Evolutionary conservation across 2,329 filamentous ascomycete genomes (phyloP).

Genomic region (Verticillium nonalfalfae): DNA sequence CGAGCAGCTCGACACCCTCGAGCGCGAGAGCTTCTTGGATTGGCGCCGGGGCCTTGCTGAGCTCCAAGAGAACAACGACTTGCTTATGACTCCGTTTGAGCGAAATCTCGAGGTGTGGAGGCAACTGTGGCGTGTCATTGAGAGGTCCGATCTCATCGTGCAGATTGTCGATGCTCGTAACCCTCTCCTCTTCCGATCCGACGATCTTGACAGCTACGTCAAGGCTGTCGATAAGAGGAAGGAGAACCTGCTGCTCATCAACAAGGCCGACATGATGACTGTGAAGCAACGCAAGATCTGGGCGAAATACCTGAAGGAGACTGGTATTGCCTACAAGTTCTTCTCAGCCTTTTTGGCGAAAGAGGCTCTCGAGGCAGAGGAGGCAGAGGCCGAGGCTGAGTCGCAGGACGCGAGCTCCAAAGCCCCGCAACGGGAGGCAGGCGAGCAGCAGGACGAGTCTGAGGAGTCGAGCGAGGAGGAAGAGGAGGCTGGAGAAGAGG

Average conservation of each 20-base stretch:
- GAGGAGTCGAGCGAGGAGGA: slow-evolving; percentile 27
- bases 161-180: slow-evolving; percentile 98
- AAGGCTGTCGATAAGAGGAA: slow-evolving; percentile 86
- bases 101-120: slow-evolving; percentile 96
- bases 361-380: slow-evolving; percentile 71
- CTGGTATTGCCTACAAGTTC: slow-evolving; percentile 85
- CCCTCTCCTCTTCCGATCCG: slow-evolving; percentile 86
- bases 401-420: neutral
- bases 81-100: slow-evolving; percentile 97
- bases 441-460: slow-evolving; percentile 9
- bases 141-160: slow-evolving; percentile 89
- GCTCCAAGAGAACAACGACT: slow-evolving; percentile 85
- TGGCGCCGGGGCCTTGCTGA: slow-evolving; percentile 91
- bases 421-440: slow-evolving; percentile 27
- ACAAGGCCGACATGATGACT: slow-evolving; percentile 99
- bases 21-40: slow-evolving; percentile 74
- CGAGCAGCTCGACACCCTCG: slow-evolving; percentile 69
- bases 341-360: slow-evolving; percentile 93
- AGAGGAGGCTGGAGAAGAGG: slow-evolving; percentile 23
- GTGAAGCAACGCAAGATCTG: slow-evolving; percentile 72
- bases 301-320: slow-evolving; percentile 78
- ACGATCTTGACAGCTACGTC: slow-evolving; percentile 89
- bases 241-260: slow-evolving; percentile 86
- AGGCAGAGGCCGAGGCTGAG: slow-evolving; percentile 35
- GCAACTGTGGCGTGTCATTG: slow-evolving; percentile 96